These are phyloP conservation scores for Myriosclerotinia duriaeana DNA, from an alignment of 2,329 filamentous ascomycete species.

Conservation along the genomic window DNA sequence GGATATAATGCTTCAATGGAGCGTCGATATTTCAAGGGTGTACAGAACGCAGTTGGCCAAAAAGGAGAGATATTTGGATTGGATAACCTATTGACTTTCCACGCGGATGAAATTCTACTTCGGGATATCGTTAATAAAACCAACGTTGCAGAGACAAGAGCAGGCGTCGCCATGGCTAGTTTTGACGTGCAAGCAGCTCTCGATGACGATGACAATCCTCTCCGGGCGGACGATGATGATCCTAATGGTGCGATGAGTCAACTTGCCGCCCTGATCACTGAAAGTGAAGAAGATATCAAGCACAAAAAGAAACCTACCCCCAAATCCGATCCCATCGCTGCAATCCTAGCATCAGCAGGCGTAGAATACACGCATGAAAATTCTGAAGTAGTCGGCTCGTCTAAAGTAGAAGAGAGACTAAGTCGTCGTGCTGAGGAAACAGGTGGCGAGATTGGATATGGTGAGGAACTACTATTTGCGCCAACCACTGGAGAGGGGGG, in stretches of 20 bases:
- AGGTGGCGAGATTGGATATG: conserved; percentile 47
- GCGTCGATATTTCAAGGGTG: conserved; percentile 90
- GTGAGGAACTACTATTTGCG: conserved; percentile 58
- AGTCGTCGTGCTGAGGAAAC: conserved; percentile 63
- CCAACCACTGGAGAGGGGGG: conserved; percentile 39
- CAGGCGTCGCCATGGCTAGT: conserved; percentile 76
- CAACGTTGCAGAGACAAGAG: conserved; percentile 89
- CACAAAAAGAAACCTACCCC: conserved; percentile 44
- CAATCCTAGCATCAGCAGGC: conserved; percentile 82
- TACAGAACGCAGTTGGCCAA: conserved; percentile 77
- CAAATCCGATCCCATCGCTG: conserved; percentile 74
- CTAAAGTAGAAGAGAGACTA: conserved; percentile 84
- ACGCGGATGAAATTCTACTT: conserved; percentile 74
- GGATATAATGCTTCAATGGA: conserved; percentile 92
- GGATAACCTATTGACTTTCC: conserved; percentile 80
- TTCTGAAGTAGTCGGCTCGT: conserved; percentile 88
- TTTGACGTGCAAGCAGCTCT: conserved; percentile 66
- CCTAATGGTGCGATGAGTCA: conserved; percentile 67
- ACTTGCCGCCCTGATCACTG: conserved; percentile 60
- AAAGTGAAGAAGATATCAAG: conserved; percentile 47
- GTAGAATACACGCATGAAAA: conserved; percentile 97
- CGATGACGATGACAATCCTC: conserved; percentile 51
- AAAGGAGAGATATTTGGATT: conserved; percentile 95
- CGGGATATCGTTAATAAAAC: conserved; percentile 98
- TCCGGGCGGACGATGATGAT: conserved; percentile 49